These are phyloP conservation scores for Meira miltonrushii DNA, from an alignment of 1,284 basidiomycete species.

Conservation along the genomic window DNA sequence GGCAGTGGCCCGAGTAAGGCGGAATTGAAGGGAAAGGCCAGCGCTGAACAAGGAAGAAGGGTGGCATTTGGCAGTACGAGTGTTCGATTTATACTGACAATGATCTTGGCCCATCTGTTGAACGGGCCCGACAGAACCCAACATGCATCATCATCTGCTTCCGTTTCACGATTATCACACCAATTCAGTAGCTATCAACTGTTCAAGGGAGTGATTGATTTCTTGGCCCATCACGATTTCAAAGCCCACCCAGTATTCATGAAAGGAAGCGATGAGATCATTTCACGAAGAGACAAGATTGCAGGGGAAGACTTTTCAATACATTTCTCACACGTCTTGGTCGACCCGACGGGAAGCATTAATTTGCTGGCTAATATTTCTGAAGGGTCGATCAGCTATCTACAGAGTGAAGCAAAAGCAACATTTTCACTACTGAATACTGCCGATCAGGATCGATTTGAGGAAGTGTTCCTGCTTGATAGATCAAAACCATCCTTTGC, in stretches of 20 bases:
- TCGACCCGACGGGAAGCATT: slow-evolving; percentile 72
- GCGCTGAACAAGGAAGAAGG: slow-evolving; percentile 20
- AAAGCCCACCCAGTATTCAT: slow-evolving; percentile 63
- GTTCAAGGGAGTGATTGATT: slow-evolving; percentile 73
- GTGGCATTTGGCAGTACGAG: slow-evolving; percentile 54
- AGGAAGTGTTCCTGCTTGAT: slow-evolving; percentile 64
- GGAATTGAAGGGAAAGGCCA: slow-evolving; percentile 1
- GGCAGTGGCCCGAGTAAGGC: slow-evolving; percentile 52
- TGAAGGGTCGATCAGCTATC: slow-evolving; percentile 63
- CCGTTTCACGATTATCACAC: slow-evolving; percentile 58
- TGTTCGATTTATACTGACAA: slow-evolving; percentile 62
- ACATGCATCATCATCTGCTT: slow-evolving; percentile 26
- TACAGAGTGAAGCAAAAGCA: slow-evolving; percentile 54
- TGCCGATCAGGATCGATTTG: slow-evolving; percentile 63
- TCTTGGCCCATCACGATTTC: slow-evolving; percentile 67
- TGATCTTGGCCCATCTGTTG: slow-evolving; percentile 51
- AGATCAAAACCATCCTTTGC: slow-evolving; percentile 39
- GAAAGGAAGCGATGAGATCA: slow-evolving; percentile 48
- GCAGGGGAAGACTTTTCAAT: slow-evolving; percentile 49
- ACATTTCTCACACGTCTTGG: slow-evolving; percentile 59
- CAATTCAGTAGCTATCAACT: slow-evolving; percentile 80
- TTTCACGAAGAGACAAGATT: slow-evolving; percentile 40
- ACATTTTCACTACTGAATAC: slow-evolving; percentile 48
- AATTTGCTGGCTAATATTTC: slow-evolving; percentile 63
- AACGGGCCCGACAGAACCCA: slow-evolving; percentile 53